Evolutionary conservation across 192 early-diverging fungal species (phyloP).

Genomic region (Spizellomyces sp.): DNA sequence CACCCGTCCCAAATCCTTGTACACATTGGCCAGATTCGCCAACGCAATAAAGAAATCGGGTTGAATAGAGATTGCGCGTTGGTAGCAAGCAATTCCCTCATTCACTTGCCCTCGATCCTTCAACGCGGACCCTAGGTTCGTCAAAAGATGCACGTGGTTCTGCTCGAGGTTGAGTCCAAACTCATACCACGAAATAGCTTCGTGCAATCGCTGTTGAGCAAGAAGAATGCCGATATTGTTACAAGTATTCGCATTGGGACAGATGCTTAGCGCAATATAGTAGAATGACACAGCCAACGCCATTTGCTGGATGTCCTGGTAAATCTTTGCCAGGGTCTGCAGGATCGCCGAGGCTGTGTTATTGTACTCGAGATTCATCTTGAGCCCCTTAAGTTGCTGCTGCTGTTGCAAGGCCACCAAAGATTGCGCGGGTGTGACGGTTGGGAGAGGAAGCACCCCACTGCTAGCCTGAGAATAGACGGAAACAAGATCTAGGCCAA

Average conservation of each 20-base stretch:
- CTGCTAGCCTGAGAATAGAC: slow-evolving; percentile 57
- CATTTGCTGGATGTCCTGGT: slow-evolving; percentile 76
- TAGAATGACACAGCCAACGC: slow-evolving; percentile 77
- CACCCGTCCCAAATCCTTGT: slow-evolving; percentile 89
- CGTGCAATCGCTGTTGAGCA: slow-evolving; percentile 70
- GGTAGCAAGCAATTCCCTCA: slow-evolving; percentile 87
- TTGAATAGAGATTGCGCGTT: slow-evolving; percentile 82
- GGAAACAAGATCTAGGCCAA: slow-evolving; percentile 42
- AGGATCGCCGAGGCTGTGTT: slow-evolving; percentile 69
- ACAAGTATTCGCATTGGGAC: slow-evolving; percentile 84
- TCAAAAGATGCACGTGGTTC: slow-evolving; percentile 87
- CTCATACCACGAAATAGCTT: slow-evolving; percentile 85
- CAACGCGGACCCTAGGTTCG: slow-evolving; percentile 88
- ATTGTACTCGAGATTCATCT: slow-evolving; percentile 26
- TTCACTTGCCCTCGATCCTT: slow-evolving; percentile 86
- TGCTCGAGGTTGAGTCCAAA: slow-evolving; percentile 81
- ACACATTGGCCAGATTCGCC: slow-evolving; percentile 90
- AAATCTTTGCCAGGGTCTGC: slow-evolving; percentile 85
- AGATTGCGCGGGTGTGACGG: slow-evolving; percentile 36
- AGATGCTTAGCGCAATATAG: slow-evolving; percentile 77
- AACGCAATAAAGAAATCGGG: slow-evolving; percentile 89
- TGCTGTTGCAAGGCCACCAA: slow-evolving; percentile 55
- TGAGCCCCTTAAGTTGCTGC: slow-evolving; percentile 48
- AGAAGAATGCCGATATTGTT: slow-evolving; percentile 87
- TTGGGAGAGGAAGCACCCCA: slow-evolving; percentile 63